Evolutionary conservation across 164 flowering plant species (phyloP), one percentile per base, ranked within the genome.

Genomic region (Dillenia turbinata): DNA sequence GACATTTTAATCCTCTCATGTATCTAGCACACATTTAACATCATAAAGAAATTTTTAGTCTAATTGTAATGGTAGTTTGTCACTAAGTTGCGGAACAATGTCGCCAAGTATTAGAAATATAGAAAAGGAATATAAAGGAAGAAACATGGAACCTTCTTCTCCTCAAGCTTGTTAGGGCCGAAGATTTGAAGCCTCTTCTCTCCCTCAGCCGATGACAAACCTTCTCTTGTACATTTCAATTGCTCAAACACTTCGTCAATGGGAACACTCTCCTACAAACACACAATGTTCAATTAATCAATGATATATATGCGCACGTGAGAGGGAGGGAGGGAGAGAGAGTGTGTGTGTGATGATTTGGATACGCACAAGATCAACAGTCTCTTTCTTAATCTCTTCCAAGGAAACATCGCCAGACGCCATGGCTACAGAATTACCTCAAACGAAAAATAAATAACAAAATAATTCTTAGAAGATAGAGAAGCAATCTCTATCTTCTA

Each of bases 121-220:
- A 12, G 15, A 12, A 57, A 26, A 49, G 56, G 53, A 22, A 40
- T 12, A n/a, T 40, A 47, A 2, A 44, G 10, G 10, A 47, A 13
- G 14, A 6, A 5, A 43, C 14, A 33, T 0, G 6, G 40, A 15
- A 62, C 71, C 71, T 62, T 71, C 16, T 71, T 66, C 71, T 71
- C 75, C 55, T 71, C 75, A 14, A 71, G 45, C 67, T 71, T 71
- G 63, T 71, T 71, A 56, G 75, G 75, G 56, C 75, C 75, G 15
- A 71, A 71, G 49, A 71, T 67, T 22, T 62, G 61, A 47, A 71
- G 61, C 56, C 71, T 62, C 51, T 67, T 63, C 53, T 62, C 61
- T 54, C 75, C 75, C 12, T 71, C 75, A 47, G 46, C 64, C 2
- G 64, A 16, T 11, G 64, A 57, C 64, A 71, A 59, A 44, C 75